phyloP scores from a whole-genome alignment of 495 filamentous ascomycete genomes.

The Neurospora cerealis region DNA sequence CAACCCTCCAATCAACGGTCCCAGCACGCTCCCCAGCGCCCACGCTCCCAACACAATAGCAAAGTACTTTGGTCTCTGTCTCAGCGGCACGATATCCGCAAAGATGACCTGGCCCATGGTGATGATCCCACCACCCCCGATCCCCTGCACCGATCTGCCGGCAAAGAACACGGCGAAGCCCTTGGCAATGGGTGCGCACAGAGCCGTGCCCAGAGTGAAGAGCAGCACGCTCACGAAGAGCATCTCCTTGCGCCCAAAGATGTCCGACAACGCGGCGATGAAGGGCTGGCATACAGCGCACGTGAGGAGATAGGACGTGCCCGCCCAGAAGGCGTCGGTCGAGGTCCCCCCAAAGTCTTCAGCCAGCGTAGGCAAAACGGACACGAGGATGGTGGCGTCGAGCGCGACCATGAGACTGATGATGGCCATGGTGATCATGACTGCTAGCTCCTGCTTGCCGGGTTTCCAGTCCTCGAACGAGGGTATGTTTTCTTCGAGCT shows the following conservation, averaged over 20 bases:
- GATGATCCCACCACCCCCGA: conserved; percentile 74
- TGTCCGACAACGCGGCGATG: conserved; percentile 39
- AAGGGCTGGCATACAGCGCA: conserved; percentile 39
- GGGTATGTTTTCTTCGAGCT: conserved; percentile 8
- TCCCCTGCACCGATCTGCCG: conserved; percentile 70
- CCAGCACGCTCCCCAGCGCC: conserved; percentile 64
- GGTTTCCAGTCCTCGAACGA: conserved; percentile 27
- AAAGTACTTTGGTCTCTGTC: conserved; percentile 30
- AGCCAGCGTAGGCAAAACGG: conserved; percentile 33
- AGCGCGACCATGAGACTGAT: conserved; percentile 42
- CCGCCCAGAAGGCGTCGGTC: conserved; percentile 45
- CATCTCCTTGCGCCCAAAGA: conserved; percentile 41
- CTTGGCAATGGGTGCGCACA: conserved; percentile 28
- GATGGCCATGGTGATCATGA: conserved; percentile 35
- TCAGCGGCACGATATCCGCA: conserved; percentile 40
- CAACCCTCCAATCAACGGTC: conserved; percentile 66
- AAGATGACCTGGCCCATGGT: conserved; percentile 68
- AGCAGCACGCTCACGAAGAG: conserved; percentile 30
- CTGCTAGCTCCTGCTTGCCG: conserved; percentile 24
- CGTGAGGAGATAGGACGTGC: conserved; percentile 42
- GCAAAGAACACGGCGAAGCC: conserved; percentile 54
- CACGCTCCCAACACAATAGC: conserved; percentile 40
- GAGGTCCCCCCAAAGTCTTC: conserved; percentile 32
- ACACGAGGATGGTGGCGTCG: conserved; percentile 45
- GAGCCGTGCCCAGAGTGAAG: conserved; percentile 35